These are phyloP conservation scores for Trichoderma koningiopsis DNA, from an alignment of 2,329 filamentous ascomycete species.

Conservation along the genomic window DNA sequence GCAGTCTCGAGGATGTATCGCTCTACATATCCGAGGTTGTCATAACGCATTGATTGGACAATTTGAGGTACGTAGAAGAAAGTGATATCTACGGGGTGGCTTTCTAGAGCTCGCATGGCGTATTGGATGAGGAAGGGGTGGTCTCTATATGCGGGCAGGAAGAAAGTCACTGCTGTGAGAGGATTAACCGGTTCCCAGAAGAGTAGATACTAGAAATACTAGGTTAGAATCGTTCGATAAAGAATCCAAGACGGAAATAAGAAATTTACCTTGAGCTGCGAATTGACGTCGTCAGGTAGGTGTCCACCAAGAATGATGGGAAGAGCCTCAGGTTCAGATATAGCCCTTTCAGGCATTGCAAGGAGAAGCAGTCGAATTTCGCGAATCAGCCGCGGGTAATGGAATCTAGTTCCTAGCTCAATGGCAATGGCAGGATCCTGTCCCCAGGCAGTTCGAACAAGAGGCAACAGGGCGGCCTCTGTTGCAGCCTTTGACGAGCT, in stretches of 20 bases:
- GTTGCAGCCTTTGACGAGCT: conserved; percentile 44
- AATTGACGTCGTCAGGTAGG: conserved; percentile 74
- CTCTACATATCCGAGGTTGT: conserved; percentile 90
- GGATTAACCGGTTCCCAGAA: conserved; percentile 94
- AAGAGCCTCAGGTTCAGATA: conserved; percentile 79
- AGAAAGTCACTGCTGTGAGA: conserved; percentile 89
- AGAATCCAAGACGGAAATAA: not conserved
- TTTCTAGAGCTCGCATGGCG: conserved; percentile 91
- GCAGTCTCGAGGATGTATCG: conserved; percentile 96
- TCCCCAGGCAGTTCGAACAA: conserved; percentile 82
- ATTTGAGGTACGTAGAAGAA: conserved; percentile 99
- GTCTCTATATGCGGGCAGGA: conserved; percentile 86
- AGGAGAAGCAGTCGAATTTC: conserved; percentile 81
- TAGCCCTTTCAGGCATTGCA: conserved; percentile 79
- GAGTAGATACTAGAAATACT: conserved; percentile 69
- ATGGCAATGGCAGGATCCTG: conserved; percentile 87
- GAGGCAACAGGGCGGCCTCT: conserved; percentile 56
- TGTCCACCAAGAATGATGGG: conserved; percentile 77
- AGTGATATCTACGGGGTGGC: conserved; percentile 91
- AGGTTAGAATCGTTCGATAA: conserved; percentile 27
- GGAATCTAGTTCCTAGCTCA: conserved; percentile 78
- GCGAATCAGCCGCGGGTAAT: conserved; percentile 68
- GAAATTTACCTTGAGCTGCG: conserved; percentile 72
- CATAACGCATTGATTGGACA: conserved; percentile 91
- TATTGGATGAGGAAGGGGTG: conserved; percentile 95